Percentiles rank a stretch among this genome's conserved stretches.
These are phyloP conservation scores for Cercospora brassicicola DNA, from an alignment of 2,329 filamentous ascomycete species.

Conservation along the genomic window DNA sequence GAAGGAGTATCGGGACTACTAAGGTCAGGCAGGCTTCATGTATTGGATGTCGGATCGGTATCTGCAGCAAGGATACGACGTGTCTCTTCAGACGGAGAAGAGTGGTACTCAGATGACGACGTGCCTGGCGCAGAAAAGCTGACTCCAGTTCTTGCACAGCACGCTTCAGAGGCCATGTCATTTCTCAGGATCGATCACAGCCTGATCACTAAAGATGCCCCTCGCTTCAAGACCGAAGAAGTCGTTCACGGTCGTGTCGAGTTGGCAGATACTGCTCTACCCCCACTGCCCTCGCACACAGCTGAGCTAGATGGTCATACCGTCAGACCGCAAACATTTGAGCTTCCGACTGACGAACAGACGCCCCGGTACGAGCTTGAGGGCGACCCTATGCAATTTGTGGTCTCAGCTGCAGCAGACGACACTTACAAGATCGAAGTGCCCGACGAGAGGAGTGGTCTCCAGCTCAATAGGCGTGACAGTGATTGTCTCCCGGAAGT, in stretches of 20 bases:
- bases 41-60: constrained; percentile 57
- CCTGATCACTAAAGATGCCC: constrained; percentile 52
- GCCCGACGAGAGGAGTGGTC: background rate
- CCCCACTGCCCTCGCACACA: constrained; percentile 24
- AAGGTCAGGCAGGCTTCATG: constrained; percentile 53
- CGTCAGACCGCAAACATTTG: constrained; percentile 25
- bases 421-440: constrained; percentile 31
- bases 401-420: constrained; percentile 38
- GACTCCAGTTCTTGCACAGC: constrained; percentile 51
- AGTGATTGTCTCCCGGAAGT: constrained; percentile 51
- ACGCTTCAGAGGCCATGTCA: constrained; percentile 51
- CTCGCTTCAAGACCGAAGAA: constrained; percentile 23
- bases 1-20: constrained; percentile 58
- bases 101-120: constrained; percentile 30
- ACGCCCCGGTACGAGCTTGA: constrained; percentile 41
- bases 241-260: constrained; percentile 33
- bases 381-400: constrained; percentile 40
- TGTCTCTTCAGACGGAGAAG: constrained; percentile 29
- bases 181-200: constrained; percentile 59
- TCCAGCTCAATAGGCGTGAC: constrained; percentile 41
- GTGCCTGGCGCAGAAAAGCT: constrained; percentile 57
- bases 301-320: constrained; percentile 37
- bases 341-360: constrained; percentile 30
- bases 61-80: constrained; percentile 26
- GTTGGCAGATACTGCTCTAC: constrained; percentile 31